phyloP scores from a whole-genome alignment of 192 early-diverging fungal genomes.

The Dispira parvispora region DNA sequence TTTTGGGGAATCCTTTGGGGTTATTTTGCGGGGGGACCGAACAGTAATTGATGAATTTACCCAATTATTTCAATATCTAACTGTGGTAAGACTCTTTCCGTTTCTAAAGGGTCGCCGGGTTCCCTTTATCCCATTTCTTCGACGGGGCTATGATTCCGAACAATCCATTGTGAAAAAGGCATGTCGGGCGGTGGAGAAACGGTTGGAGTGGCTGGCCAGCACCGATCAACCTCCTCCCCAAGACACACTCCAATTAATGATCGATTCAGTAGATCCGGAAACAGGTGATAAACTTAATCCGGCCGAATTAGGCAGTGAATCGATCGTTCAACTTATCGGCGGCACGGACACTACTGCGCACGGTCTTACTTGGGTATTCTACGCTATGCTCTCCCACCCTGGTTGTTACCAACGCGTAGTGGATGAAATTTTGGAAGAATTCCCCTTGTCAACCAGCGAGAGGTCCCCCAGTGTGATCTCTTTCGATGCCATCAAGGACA shows the following conservation, averaged over 20 bases:
- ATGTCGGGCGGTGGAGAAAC: conserved; percentile 5
- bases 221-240: conserved; percentile 9
- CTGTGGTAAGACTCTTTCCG: neutral
- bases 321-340: conserved; percentile 15
- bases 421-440: conserved; percentile 17
- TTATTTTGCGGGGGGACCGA: conserved; percentile 13
- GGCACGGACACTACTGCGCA: conserved; percentile 23
- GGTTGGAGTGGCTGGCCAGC: neutral
- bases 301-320: conserved; percentile 18
- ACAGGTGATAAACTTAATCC: conserved; percentile 19
- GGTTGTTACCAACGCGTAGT: conserved; percentile 12
- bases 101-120: conserved; percentile 13
- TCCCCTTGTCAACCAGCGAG: conserved; percentile 13
- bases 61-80: neutral
- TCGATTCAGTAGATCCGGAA: conserved; percentile 24
- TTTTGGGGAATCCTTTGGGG: conserved; percentile 20
- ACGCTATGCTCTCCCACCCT: conserved; percentile 20
- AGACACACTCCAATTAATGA: conserved; percentile 22
- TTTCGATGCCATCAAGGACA: conserved; percentile 17
- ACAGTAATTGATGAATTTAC: conserved; percentile 16
- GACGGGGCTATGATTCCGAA: conserved; percentile 15
- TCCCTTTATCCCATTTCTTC: conserved; percentile 12
- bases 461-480: conserved; percentile 7
- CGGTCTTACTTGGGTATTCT: conserved; percentile 21
- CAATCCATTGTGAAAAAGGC: conserved; percentile 7